Base-by-base conservation (phyloP, 805 yeast genomes). In the Wickerhamiella dianesei region DNA sequence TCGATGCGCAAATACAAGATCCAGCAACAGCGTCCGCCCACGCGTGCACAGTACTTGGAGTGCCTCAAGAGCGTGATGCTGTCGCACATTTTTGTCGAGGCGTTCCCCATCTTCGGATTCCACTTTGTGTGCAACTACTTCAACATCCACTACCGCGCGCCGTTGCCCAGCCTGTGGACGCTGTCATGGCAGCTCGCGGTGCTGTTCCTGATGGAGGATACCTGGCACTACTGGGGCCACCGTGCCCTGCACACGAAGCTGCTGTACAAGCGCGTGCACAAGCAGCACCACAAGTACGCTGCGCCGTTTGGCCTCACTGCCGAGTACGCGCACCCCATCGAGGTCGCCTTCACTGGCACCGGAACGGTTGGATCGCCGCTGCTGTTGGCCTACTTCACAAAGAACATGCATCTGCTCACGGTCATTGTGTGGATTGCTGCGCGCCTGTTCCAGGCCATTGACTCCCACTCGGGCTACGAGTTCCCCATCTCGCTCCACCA, bases 301-400 rank as follows among this genome's bases (percentile, higher is more conserved):
- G 96, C 97, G 41, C 98, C 98, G 41, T 89, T 89, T 61, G 98
- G 98, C 36, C 69, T 89, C 49, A 80, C 97, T 50, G 97, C 97
- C 43, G 98, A 89, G 70, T 89, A 89, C 64, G 97, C 97, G 29
- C 96, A 89, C 62, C 97, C 98, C 16, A 73, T 82, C 25, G 98
- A 89, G 69, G 95, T 89, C 32, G 76, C 84, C 70, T 72, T 85
- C 45, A 71, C 89, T 51, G 98, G 98, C 45, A 76, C 85, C 53
- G 98, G 98, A 53, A 89, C 98, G 39, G 95, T 89, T 37, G 96
- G 97, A 50, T 79, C 86, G 67, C 98, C 98, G 48, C 77, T 89
- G 48, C 63, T 83, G 43, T 84, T 85, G 73, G 87, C 86, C 53
- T 75, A 76, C 63, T 68, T 82, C 62, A 78, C 92, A 40, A 75